Conservation (phyloP, 192 early-diverging fungal species). For the Phycomyces nitens region DNA sequence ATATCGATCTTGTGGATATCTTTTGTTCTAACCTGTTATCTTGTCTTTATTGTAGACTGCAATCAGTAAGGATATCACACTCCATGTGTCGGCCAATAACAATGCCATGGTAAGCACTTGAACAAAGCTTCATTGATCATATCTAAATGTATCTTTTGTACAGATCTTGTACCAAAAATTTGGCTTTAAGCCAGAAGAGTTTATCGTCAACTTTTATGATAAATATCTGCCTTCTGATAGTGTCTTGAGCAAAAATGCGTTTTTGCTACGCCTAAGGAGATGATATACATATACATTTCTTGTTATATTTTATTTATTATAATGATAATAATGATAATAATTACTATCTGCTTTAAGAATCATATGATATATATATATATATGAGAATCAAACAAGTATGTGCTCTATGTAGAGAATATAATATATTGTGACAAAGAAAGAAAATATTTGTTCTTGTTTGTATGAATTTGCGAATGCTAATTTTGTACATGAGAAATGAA, state of each 20-base stretch:
- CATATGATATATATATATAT: no score
- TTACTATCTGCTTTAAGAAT: no score
- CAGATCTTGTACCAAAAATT: slow-evolving; percentile 86
- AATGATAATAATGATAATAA: not conserved
- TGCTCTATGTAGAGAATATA: no score
- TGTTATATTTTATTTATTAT: no score
- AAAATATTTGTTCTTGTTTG: no score
- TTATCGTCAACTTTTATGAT: slow-evolving; percentile 87
- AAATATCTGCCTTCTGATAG: slow-evolving; percentile 78
- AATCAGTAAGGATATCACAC: slow-evolving; percentile 76
- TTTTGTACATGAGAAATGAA: no score
- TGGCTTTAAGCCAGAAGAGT: slow-evolving; percentile 94
- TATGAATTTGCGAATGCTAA: no score
- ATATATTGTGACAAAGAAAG: no score
- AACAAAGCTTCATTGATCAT: not conserved
- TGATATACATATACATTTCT: no score
- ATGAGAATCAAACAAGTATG: no score
- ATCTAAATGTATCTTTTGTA: not conserved
- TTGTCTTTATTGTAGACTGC: slow-evolving; percentile 36
- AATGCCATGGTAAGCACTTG: slow-evolving; percentile 69
- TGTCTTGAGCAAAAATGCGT: slow-evolving; percentile 77
- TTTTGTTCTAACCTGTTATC: not conserved
- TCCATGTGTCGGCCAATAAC: slow-evolving; percentile 93
- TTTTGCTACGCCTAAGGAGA: slow-evolving; percentile 77
- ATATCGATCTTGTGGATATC: slow-evolving; percentile 11